phyloP scores from a whole-genome alignment of 306 rosid genomes.

The Castanopsis chinensis region DNA sequence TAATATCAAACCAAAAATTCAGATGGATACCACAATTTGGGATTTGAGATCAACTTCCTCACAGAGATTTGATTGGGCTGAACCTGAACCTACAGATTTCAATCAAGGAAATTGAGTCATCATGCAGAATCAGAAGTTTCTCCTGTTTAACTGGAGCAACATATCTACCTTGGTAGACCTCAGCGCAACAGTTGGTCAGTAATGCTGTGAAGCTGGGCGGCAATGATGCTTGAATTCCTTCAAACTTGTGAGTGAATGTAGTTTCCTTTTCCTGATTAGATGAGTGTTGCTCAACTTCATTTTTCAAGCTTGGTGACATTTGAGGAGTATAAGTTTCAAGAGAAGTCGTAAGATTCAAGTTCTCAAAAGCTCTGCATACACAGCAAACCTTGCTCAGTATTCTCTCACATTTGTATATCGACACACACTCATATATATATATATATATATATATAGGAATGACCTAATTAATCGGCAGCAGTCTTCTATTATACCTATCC shows the following conservation, averaged over 20 bases:
- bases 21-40: slow-evolving; percentile 59
- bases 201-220: slow-evolving; percentile 83
- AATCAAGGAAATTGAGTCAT: slow-evolving; percentile 25
- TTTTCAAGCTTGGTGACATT: slow-evolving; percentile 40
- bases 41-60: slow-evolving; percentile 56
- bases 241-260: slow-evolving; percentile 28
- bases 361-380: slow-evolving; percentile 54
- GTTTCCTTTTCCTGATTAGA: slow-evolving; percentile 33
- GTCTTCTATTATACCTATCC: slow-evolving; percentile 36
- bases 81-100: slow-evolving; percentile 44
- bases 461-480: not conserved
- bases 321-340: slow-evolving; percentile 49
- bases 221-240: slow-evolving; percentile 46
- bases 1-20: not conserved
- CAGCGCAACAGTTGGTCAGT: slow-evolving; percentile 43
- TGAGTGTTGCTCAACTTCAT: slow-evolving; percentile 34
- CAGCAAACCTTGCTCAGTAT: slow-evolving; percentile 18
- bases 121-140: slow-evolving; percentile 11
- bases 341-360: slow-evolving; percentile 41
- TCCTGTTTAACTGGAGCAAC: not conserved
- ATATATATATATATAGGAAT: not conserved
- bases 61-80: slow-evolving; percentile 42
- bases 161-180: slow-evolving; percentile 47
- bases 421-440: slow-evolving; percentile 3
- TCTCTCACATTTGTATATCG: slow-evolving; percentile 16